A percentile compares a stretch with the other conserved stretches of the same genome.
These are phyloP conservation scores for Aureobasidium leucospermi DNA, from an alignment of 2,329 filamentous ascomycete genomes.

Conservation along the genomic window DNA sequence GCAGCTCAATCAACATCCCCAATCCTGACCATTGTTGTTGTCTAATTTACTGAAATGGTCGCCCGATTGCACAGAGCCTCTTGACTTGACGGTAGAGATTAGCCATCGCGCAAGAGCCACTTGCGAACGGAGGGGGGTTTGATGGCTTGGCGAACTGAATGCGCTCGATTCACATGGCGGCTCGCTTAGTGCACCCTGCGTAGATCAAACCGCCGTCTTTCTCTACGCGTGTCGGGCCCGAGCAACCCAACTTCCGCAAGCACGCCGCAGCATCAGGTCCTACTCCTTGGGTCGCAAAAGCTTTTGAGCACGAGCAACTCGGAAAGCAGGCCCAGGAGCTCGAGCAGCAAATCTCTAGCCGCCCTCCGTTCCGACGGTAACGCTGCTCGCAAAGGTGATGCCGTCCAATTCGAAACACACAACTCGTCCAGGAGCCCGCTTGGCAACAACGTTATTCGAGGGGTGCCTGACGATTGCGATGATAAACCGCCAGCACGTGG, in stretches of 20 bases:
- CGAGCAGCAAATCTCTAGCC: constrained; percentile 11
- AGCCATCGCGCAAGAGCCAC: constrained; percentile 11
- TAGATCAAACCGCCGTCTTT: constrained; percentile 14
- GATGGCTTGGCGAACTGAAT: constrained; percentile 13
- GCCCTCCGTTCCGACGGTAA: constrained; percentile 4
- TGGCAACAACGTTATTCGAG: neutral
- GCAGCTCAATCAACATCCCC: neutral
- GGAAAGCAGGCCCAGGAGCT: constrained; percentile 3
- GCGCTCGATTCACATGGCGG: constrained; percentile 11
- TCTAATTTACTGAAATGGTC: neutral
- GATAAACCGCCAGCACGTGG: constrained; percentile 11
- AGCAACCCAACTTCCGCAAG: constrained; percentile 11
- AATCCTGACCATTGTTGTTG: neutral
- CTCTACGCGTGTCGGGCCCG: constrained; percentile 5
- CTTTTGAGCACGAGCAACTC: constrained; percentile 10
- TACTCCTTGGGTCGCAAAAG: neutral
- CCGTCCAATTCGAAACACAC: constrained; percentile 6
- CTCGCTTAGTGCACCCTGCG: constrained; percentile 13
- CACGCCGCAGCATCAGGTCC: constrained; percentile 3
- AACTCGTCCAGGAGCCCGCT: neutral
- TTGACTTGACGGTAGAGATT: neutral
- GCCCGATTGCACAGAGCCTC: constrained; percentile 4
- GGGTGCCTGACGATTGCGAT: constrained; percentile 5
- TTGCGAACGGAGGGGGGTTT: constrained; percentile 1
- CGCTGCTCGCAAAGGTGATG: neutral